A percentile compares a stretch with the other conserved stretches of the same genome.
Evolutionary conservation across 345 rosid genomes (phyloP).

Genomic region (Eucalyptus leucophloia): DNA sequence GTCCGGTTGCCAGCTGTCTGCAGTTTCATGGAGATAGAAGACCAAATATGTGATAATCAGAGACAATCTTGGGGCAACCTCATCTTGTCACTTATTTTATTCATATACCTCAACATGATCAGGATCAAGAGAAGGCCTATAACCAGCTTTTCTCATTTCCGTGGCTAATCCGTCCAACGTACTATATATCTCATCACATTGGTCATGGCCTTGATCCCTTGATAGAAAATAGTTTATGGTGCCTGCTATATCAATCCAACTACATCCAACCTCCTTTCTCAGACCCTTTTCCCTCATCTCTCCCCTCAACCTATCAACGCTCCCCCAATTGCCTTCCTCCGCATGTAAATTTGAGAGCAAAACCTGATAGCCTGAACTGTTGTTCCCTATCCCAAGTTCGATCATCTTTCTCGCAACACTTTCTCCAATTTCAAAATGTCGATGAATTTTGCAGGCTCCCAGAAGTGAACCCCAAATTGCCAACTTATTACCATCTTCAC

Average conservation of each 20-base stretch:
- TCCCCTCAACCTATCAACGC: slow-evolving; percentile 59
- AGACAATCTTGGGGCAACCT: not conserved
- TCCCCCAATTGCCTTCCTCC: slow-evolving; percentile 64
- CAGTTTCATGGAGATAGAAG: not conserved
- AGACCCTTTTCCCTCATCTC: slow-evolving; percentile 63
- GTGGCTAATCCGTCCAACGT: slow-evolving; percentile 32
- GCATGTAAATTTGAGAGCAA: slow-evolving; percentile 86
- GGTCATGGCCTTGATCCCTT: slow-evolving; percentile 54
- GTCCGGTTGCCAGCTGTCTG: not conserved
- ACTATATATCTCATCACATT: slow-evolving; percentile 33
- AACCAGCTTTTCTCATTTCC: slow-evolving; percentile 33
- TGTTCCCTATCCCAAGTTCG: slow-evolving; percentile 23
- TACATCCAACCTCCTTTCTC: slow-evolving; percentile 63
- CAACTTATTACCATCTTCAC: slow-evolving; percentile 48
- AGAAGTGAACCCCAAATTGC: slow-evolving; percentile 90
- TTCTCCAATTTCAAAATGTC: slow-evolving; percentile 52
- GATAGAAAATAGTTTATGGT: slow-evolving; percentile 40
- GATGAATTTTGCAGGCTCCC: slow-evolving; percentile 68
- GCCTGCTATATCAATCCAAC: slow-evolving; percentile 65
- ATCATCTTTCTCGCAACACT: slow-evolving; percentile 41
- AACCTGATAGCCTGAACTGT: slow-evolving; percentile 55
- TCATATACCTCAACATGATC: not conserved
- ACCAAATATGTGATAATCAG: not conserved
- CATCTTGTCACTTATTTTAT: not conserved
- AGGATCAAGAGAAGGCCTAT: not conserved